A percentile compares a stretch with the other conserved stretches of the same genome.
phyloP scores from a whole-genome alignment of 768 basidiomycete species.

The Cubamyces lactineus region DNA sequence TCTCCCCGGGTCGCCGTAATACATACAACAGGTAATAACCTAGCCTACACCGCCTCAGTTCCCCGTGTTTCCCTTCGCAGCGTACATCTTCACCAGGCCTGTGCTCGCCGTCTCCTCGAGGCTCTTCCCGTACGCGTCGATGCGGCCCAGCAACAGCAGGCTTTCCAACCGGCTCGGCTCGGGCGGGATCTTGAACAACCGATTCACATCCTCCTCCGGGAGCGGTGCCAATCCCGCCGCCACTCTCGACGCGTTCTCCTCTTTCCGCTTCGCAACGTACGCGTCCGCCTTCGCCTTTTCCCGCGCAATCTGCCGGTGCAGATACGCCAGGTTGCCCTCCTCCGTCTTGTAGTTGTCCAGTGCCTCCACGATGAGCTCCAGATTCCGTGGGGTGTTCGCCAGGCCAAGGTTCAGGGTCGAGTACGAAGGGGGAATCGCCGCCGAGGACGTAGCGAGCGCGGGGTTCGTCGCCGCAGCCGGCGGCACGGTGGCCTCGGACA shows the following conservation, averaged over 20 bases:
- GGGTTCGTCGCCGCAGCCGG: constrained; percentile 38
- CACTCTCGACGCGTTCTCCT: constrained; percentile 80
- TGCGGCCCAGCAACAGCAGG: constrained; percentile 82
- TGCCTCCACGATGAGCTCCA: constrained; percentile 85
- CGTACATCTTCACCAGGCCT: constrained; percentile 86
- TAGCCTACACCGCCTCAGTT: constrained; percentile 19
- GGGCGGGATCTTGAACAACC: constrained; percentile 84
- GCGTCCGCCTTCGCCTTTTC: constrained; percentile 81
- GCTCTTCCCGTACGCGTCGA: constrained; percentile 83
- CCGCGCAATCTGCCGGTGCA: constrained; percentile 84
- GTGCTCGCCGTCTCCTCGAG: constrained; percentile 63
- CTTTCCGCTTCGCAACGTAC: constrained; percentile 82
- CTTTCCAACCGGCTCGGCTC: constrained; percentile 91
- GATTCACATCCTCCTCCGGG: constrained; percentile 83
- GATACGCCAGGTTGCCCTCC: constrained; percentile 89
- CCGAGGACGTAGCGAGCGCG: constrained; percentile 40
- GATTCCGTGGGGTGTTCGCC: constrained; percentile 68
- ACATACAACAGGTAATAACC: constrained; percentile 14
- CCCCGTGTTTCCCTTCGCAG: constrained; percentile 47
- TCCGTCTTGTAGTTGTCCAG: constrained; percentile 87
- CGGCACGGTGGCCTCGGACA: constrained; percentile 53
- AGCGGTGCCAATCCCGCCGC: constrained; percentile 84
- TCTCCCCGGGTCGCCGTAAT: constrained; percentile 1
- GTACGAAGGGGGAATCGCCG: constrained; percentile 64
- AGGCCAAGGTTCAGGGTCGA: constrained; percentile 72